A percentile compares a stretch with the other conserved stretches of the same genome.
These are phyloP conservation scores for Camellia japonica DNA, from an alignment of 148 eudicot species.

Conservation along the genomic window DNA sequence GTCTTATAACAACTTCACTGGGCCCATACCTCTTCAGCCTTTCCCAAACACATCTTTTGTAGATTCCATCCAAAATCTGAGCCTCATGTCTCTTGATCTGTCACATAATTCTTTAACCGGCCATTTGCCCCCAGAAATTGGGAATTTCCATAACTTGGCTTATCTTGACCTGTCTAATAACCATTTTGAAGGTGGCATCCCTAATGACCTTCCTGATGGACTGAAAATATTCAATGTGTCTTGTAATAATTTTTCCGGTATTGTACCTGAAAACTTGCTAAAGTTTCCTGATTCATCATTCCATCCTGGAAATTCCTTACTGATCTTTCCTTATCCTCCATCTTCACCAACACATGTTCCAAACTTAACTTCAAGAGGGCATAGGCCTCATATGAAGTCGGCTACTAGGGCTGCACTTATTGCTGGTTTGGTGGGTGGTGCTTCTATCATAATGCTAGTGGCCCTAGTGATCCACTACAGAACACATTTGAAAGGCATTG, in stretches of 20 bases:
- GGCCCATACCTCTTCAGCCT: slow-evolving; percentile 30
- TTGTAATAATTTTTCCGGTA: slow-evolving; percentile 62
- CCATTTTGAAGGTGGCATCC: slow-evolving; percentile 55
- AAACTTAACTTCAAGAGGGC: slow-evolving; percentile 18
- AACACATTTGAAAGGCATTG: slow-evolving; percentile 27
- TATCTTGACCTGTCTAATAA: slow-evolving; percentile 59
- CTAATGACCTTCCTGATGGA: slow-evolving; percentile 46
- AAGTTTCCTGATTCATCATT: slow-evolving; percentile 59
- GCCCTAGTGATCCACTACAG: slow-evolving; percentile 39
- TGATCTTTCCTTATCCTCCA: slow-evolving; percentile 31
- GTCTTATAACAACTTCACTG: slow-evolving; percentile 54
- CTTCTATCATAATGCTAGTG: slow-evolving; percentile 34
- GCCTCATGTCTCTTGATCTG: slow-evolving; percentile 39
- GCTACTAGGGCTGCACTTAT: slow-evolving; percentile 42
- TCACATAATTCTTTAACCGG: slow-evolving; percentile 54
- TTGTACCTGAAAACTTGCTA: slow-evolving; percentile 50
- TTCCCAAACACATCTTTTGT: neutral
- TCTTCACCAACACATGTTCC: slow-evolving; percentile 28
- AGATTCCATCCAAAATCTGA: slow-evolving; percentile 22
- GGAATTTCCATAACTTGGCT: slow-evolving; percentile 38
- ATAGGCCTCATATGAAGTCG: slow-evolving; percentile 34
- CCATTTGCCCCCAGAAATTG: slow-evolving; percentile 41
- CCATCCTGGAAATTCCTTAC: slow-evolving; percentile 63
- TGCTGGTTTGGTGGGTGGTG: slow-evolving; percentile 44
- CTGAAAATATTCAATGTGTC: slow-evolving; percentile 50